These are phyloP conservation scores for Penicillium sp. DNA, from an alignment of 2,329 filamentous ascomycete species.

Conservation along the genomic window DNA sequence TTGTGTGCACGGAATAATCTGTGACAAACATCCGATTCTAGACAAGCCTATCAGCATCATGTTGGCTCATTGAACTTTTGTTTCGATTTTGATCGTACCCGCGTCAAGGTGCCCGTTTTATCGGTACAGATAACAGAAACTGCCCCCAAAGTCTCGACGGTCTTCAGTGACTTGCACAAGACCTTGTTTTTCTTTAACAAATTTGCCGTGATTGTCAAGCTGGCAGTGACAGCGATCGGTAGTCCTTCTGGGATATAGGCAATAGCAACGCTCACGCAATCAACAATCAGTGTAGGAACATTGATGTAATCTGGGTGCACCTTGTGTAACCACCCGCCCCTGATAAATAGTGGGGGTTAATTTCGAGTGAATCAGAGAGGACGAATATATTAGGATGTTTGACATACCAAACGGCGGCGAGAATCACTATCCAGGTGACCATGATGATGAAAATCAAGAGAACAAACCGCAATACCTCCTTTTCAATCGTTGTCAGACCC, in stretches of 20 bases:
- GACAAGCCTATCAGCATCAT: not conserved
- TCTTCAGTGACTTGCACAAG: slow-evolving; percentile 59
- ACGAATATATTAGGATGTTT: not conserved
- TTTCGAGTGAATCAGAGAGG: not conserved
- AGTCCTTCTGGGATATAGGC: slow-evolving; percentile 76
- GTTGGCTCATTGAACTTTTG: not conserved
- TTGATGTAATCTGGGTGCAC: slow-evolving; percentile 70
- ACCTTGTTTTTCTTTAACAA: slow-evolving; percentile 56
- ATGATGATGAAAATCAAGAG: slow-evolving; percentile 68
- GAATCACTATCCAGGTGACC: slow-evolving; percentile 55
- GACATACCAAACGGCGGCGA: slow-evolving; percentile 64
- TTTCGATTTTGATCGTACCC: not conserved
- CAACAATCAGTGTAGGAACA: slow-evolving; percentile 70
- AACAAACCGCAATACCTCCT: slow-evolving; percentile 73
- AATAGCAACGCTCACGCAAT: slow-evolving; percentile 70
- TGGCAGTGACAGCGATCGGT: slow-evolving; percentile 69
- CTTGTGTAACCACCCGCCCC: slow-evolving; percentile 69
- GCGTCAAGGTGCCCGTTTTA: slow-evolving; percentile 58
- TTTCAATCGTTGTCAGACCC: slow-evolving; percentile 69
- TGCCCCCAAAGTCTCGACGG: slow-evolving; percentile 60
- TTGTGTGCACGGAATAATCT: slow-evolving; percentile 63
- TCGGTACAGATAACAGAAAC: slow-evolving; percentile 59
- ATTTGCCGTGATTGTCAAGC: slow-evolving; percentile 59
- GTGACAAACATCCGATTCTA: slow-evolving; percentile 74
- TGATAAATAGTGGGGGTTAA: slow-evolving; percentile 29